Percentiles rank a stretch among this genome's conserved stretches.
Conservation (phyloP, 1,139 yeast genomes). For the Suhomyces taliae region DNA sequence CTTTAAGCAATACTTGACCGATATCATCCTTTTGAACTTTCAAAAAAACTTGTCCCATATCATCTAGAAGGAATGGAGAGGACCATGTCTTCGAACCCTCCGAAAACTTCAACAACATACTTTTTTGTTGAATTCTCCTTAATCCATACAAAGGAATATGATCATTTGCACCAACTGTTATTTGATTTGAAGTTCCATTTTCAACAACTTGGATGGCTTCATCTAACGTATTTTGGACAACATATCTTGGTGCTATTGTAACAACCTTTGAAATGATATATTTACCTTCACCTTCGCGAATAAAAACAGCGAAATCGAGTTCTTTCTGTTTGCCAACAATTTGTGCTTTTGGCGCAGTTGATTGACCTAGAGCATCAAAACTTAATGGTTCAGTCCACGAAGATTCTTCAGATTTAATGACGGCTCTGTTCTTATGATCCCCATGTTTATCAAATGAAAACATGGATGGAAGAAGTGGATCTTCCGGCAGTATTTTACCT, state of each 20-base stretch:
- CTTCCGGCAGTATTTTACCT: constrained; percentile 23
- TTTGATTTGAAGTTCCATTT: constrained; percentile 56
- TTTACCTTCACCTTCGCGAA: constrained; percentile 86
- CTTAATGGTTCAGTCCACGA: constrained; percentile 76
- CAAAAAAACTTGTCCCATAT: constrained; percentile 77
- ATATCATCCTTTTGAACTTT: constrained; percentile 62
- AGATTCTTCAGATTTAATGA: constrained; percentile 68
- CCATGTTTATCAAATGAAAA: constrained; percentile 73
- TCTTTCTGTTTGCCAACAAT: constrained; percentile 62
- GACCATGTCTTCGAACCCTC: constrained; percentile 74
- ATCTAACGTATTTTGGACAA: constrained; percentile 62
- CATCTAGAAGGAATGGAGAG: constrained; percentile 81
- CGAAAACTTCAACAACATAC: constrained; percentile 57
- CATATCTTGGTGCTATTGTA: constrained; percentile 78
- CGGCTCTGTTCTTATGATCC: constrained; percentile 67
- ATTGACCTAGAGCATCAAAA: constrained; percentile 88
- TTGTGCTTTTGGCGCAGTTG: constrained; percentile 63
- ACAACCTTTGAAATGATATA: constrained; percentile 77
- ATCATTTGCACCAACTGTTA: constrained; percentile 47
- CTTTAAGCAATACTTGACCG: constrained; percentile 69
- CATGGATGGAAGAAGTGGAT: constrained; percentile 60
- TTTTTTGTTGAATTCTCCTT: constrained; percentile 50
- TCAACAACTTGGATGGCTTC: constrained; percentile 65
- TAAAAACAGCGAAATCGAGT: constrained; percentile 70
- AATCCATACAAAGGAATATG: constrained; percentile 67